Conservation (phyloP, 345 rosid species). For the Brassica juncea region DNA sequence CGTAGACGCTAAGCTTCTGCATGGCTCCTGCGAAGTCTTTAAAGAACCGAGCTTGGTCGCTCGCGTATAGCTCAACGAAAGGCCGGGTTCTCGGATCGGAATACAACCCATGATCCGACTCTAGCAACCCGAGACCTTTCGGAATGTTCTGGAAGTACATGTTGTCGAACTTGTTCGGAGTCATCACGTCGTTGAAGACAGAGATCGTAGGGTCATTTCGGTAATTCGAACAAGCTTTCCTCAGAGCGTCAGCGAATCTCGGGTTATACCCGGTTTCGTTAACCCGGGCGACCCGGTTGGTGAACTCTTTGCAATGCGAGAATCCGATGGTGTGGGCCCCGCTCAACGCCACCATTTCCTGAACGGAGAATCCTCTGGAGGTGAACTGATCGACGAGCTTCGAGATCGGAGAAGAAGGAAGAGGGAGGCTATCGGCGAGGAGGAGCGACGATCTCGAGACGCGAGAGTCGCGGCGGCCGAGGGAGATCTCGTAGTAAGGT, state of each 20-base stretch:
- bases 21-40: constrained; percentile 1
- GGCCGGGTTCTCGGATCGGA: background rate
- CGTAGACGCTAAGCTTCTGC: constrained; percentile 3
- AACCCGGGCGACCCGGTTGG: background rate
- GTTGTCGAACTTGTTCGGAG: constrained; percentile 57
- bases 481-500: constrained; percentile 61
- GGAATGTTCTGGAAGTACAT: constrained; percentile 46
- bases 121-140: background rate
- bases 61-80: constrained; percentile 5
- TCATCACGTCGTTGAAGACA: constrained; percentile 46
- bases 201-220: constrained; percentile 6
- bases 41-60: background rate
- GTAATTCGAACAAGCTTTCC: constrained; percentile 6
- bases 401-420: constrained; percentile 60
- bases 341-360: constrained; percentile 53
- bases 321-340: constrained; percentile 71
- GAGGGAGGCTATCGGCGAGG: constrained; percentile 55
- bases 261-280: constrained; percentile 32
- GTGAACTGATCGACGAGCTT: constrained; percentile 29
- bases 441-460: constrained; percentile 51
- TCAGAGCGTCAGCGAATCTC: constrained; percentile 42
- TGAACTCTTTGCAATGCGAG: constrained; percentile 56
- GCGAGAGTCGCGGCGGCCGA: constrained; percentile 74
- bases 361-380: background rate
- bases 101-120: background rate